Conservation (phyloP, 169 alveolate species). For the Perkinsus olseni region DNA sequence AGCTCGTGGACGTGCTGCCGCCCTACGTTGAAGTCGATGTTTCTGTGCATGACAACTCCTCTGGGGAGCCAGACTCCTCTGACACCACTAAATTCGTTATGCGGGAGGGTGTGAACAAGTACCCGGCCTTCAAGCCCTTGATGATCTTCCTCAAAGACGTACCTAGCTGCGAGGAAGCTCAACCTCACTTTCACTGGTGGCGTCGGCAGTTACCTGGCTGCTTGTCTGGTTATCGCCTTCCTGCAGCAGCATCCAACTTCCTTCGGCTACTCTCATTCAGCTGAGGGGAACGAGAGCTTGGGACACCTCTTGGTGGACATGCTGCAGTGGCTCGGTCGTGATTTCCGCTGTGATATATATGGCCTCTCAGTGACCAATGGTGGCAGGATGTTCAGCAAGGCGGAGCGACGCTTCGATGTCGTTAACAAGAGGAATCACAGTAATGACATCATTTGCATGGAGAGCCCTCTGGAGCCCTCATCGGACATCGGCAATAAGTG, state of each 20-base stretch:
- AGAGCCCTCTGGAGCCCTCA: not conserved
- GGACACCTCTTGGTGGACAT: conserved; percentile 34
- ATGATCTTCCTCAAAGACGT: conserved; percentile 20
- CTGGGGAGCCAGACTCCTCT: conserved; percentile 4
- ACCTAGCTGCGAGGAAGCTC: conserved; percentile 22
- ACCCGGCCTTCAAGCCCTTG: conserved; percentile 23
- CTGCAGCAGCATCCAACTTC: conserved; percentile 35
- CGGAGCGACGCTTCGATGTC: not conserved
- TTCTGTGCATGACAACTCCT: conserved; percentile 25
- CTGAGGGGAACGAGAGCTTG: conserved; percentile 16
- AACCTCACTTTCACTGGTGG: conserved; percentile 37
- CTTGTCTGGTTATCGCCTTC: conserved; percentile 27
- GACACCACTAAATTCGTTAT: conserved; percentile 28
- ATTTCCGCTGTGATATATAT: conserved; percentile 15
- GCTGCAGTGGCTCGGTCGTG: conserved; percentile 25
- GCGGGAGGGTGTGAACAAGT: conserved; percentile 23
- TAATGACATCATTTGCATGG: not conserved
- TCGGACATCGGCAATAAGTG: not conserved
- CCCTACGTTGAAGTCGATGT: conserved; percentile 33
- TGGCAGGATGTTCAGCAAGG: not conserved
- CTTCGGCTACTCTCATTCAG: conserved; percentile 15
- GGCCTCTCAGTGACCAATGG: not conserved
- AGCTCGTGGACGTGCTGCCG: conserved; percentile 27
- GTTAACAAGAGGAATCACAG: not conserved
- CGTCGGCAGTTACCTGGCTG: conserved; percentile 28